Conservation (phyloP, 352 stramenopile genomes). For the Phytophthora palmivora region DNA sequence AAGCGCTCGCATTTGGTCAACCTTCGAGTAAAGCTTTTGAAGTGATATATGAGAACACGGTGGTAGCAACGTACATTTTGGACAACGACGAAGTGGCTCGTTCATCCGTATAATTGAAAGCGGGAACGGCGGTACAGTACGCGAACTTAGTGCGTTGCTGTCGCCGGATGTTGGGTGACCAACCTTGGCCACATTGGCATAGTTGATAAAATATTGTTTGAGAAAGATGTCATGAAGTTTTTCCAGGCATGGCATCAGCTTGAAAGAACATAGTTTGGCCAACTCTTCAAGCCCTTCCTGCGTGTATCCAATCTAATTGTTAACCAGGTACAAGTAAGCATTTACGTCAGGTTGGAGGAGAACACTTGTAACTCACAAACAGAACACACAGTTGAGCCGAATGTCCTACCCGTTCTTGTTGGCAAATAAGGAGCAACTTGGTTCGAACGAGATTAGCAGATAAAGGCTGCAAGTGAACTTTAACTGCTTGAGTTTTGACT, state of each 20-base stretch:
- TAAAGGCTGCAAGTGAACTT: constrained; percentile 53
- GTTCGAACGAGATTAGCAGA: constrained; percentile 49
- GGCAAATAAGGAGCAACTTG: constrained; percentile 67
- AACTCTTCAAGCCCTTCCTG: constrained; percentile 66
- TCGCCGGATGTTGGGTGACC: background rate
- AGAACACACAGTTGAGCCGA: background rate
- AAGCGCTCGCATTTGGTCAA: constrained; percentile 49
- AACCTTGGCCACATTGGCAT: constrained; percentile 59
- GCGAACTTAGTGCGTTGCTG: background rate
- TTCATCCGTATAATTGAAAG: constrained; percentile 70
- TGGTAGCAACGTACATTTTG: constrained; percentile 69
- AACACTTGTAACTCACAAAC: background rate
- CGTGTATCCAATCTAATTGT: constrained; percentile 65
- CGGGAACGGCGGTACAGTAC: constrained; percentile 41
- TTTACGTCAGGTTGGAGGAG: background rate
- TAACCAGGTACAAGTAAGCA: too few species aligned
- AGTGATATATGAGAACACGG: constrained; percentile 66
- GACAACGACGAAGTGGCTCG: constrained; percentile 63
- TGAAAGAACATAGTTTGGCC: constrained; percentile 33
- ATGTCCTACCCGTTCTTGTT: constrained; percentile 43
- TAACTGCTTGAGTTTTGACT: constrained; percentile 46
- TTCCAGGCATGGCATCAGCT: constrained; percentile 51
- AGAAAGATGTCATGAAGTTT: constrained; percentile 60
- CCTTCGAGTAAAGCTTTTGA: constrained; percentile 50
- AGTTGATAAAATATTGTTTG: constrained; percentile 57